Evolutionary conservation across 257 asterid genomes (phyloP), one percentile per base, ranked within the genome.

Genomic region (Jaltomata sinuosa): DNA sequence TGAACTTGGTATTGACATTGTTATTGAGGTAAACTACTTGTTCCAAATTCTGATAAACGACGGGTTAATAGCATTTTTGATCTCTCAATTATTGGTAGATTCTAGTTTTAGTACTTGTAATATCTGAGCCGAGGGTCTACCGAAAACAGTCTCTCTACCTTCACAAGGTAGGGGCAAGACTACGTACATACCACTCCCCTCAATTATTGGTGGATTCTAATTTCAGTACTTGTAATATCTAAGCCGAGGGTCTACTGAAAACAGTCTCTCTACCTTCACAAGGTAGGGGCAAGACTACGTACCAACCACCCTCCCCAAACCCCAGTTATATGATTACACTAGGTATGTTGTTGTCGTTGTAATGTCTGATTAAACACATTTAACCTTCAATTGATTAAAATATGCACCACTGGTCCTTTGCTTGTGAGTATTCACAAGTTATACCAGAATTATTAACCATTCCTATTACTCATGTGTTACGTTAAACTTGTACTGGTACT

Each of bases 1-100:
- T 27, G 98, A 96, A 27, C 90, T 96, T 6, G 99, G 97, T 45
- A 94, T 94, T 53, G 98, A 95, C 89, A 95, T 95, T 76, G 98
- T 95, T 21, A 95, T 95, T 67, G 99, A 95, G 97, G 98, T 92
- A 85, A 38, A 50, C 5, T 3, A 62, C 31, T 69, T 22, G 6
- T 32, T 29, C 68, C 53, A 29, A 12, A 21, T 1, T 53, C 80
- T 6, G 54, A 65, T 31, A 61, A 61, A 61, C 6, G n/a, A 64
- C 6, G 2, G 4, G 12, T 64, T 29, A 15, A 64, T 64, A 29
- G 3, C 42, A 64, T 25, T 64, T 64, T 64, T 64, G n/a, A 31
- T 29, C 71, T 21, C 71, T 62, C n/a, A 34, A 8, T 62, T 62
- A 62, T 14, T 62, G 21, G 15, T 27, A 62, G 22, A 31, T 65